Percentiles rank a stretch among this genome's conserved stretches.
phyloP scores from a whole-genome alignment of 306 rosid genomes.

The Dalbergia oliveri region DNA sequence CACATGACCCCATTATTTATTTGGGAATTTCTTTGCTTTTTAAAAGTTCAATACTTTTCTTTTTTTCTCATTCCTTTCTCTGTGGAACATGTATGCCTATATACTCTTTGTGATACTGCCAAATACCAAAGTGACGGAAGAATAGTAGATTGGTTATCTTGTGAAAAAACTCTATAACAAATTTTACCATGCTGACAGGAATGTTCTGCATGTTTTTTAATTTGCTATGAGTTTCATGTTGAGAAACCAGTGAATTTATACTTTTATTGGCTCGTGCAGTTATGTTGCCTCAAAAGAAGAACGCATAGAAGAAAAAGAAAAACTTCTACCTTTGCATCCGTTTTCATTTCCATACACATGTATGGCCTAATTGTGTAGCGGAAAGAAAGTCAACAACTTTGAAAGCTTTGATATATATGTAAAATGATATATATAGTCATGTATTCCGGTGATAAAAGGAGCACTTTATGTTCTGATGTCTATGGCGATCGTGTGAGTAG shows the following conservation, averaged over 20 bases:
- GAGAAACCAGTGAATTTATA: background rate
- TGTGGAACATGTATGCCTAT: background rate
- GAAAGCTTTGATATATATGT: too few relatives aligned
- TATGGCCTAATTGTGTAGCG: too few relatives aligned
- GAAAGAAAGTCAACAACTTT: too few relatives aligned
- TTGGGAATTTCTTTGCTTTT: background rate
- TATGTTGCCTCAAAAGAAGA: too few relatives aligned
- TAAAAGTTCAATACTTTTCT: background rate
- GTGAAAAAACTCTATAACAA: background rate
- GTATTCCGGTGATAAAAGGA: too few relatives aligned
- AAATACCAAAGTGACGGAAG: background rate
- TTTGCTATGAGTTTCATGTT: background rate
- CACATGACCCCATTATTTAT: background rate
- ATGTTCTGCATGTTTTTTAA: background rate
- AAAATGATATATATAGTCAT: too few relatives aligned
- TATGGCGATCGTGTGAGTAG: too few relatives aligned
- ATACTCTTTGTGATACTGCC: conserved; percentile 5
- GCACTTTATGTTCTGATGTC: too few relatives aligned
- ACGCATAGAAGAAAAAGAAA: too few relatives aligned
- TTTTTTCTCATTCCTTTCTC: background rate
- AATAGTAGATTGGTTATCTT: background rate
- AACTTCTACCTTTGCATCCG: too few relatives aligned
- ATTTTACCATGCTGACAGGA: background rate
- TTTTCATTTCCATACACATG: too few relatives aligned
- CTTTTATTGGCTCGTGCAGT: background rate